Base-by-base conservation (phyloP, 1,284 basidiomycete genomes). In the Fomitiporia mediterranea region DNA sequence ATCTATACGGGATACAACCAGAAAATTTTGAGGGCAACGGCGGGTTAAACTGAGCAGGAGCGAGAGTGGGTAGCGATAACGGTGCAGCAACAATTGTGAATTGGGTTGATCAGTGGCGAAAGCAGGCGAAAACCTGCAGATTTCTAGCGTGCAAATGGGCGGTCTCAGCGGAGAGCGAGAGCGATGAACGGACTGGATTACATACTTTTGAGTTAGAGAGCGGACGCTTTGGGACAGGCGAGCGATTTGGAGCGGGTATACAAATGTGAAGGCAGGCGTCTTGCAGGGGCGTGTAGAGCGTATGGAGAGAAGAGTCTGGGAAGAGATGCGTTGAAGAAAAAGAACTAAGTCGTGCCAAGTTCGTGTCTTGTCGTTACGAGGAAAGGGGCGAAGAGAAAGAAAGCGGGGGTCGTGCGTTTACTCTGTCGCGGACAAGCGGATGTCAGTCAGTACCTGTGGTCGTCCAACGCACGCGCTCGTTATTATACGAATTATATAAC, bases 281-380 rank as follows among this genome's bases (percentile, higher is more conserved):
- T 9, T n/a, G 32, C 35, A 25, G 42, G 30, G 43, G 63, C 54
- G 61, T 65, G 64, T 55, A 48, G 60, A 59, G 58, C 63, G 63
- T 60, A 63, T 60, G 44, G 62, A 61, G 58, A 61, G 63, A 60
- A 62, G 59, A 59, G 62, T 63, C 55, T 52, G 59, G 59, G 61
- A 63, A 60, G 65, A 49, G 35, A 59, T 55, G 52, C 30, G 64
- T 63, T 58, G 64, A 61, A 62, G 62, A 60, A 65, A 51, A 69
- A 71, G 64, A 65, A 63, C 70, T 70, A 59, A 62, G 62, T 70
- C 82, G 82, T 84, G 76, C 73, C 75, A 74, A 74, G 75, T 84
- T 81, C 82, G 84, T 74, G 73, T 72, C 67, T 72, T 77, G 83
- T 86, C 84, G 84, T 86, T 79, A 54, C 25, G 17, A 43, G 39